A percentile compares a stretch with the other conserved stretches of the same genome.
Evolutionary conservation across 2,329 filamentous ascomycete species (phyloP).

Genomic region (Aaosphaeria pasadenensis): DNA sequence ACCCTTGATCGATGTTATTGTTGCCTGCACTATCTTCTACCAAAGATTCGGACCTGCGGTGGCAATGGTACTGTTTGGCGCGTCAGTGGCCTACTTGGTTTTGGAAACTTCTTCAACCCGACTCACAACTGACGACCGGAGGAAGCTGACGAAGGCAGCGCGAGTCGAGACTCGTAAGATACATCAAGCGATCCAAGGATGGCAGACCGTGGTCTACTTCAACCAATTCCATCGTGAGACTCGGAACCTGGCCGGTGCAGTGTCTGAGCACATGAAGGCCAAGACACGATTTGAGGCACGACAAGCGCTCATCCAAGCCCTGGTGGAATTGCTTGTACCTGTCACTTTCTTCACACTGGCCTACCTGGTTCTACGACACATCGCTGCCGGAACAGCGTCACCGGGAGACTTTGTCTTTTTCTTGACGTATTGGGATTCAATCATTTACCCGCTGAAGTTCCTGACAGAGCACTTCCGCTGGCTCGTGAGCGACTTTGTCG

Average conservation of each 20-base stretch:
- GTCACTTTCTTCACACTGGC: background rate
- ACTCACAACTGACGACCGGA: background rate
- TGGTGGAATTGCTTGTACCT: background rate
- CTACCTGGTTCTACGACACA: background rate
- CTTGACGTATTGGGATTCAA: background rate
- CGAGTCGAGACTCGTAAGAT: background rate
- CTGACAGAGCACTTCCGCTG: background rate
- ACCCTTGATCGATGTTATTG: background rate
- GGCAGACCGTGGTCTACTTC: background rate
- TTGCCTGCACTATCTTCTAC: background rate
- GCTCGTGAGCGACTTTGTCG: background rate
- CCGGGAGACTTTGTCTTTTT: background rate
- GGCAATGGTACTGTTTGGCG: background rate
- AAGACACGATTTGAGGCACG: background rate
- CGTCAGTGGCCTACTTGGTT: background rate
- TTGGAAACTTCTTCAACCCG: background rate
- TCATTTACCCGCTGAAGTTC: background rate
- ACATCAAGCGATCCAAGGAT: background rate
- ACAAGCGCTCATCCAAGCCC: background rate
- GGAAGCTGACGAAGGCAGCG: background rate
- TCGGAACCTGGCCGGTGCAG: background rate
- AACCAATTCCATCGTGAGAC: background rate
- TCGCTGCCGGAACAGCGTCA: background rate
- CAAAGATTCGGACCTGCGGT: background rate
- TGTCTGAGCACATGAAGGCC: background rate